Base-by-base conservation (phyloP, 2,329 filamentous ascomycete genomes). In the Epicoccum nigrum region DNA sequence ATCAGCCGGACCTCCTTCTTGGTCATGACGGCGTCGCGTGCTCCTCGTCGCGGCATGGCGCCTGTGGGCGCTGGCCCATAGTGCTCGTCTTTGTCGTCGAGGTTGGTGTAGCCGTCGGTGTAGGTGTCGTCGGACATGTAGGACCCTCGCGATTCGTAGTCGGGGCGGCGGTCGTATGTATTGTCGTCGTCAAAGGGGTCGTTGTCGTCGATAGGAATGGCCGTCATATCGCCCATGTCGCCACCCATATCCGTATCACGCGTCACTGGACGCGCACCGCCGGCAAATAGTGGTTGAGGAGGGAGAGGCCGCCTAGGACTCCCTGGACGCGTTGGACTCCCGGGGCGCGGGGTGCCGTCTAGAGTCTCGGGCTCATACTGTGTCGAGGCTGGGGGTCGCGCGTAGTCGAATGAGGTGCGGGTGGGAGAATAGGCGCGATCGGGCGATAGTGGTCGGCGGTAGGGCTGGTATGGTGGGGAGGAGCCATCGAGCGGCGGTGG, bases 1-100 rank as follows among this genome's bases (percentile, higher is more conserved):
- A 97, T 95, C 35, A 99, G 83, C 65, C 91, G 87, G 46, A 99
- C 94, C 73, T 97, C 93, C 70, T 96, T 96, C 75, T 87, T 94
- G 9, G 88, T 85, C 84, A 93, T 93, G 65, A 96, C 90, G 3
- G 91, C 90, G 23, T 88, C 84, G 59, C 93, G 86, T 21, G 93
- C 90, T 49, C 94, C 94, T 65, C 94, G 84, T 48, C 94, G 86
- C 68, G 90, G 87, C 70, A 99, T 94, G 49, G 90, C 89, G 7
- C 90, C 91, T 46, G 88, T 84, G 0, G 94, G 94, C 1, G 92
- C 93, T 0, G 91, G 90, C 0, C 90, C 93, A 69, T 96, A 96
- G 70, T 92, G 86, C 30, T 90, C 88, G 19, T 84, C 80, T 68
- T 92, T 88, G 45, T 86, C 81, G 16, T 67, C 60, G 1, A 54